A percentile compares a stretch with the other conserved stretches of the same genome.
phyloP scores from a whole-genome alignment of 805 yeast species.

The Suhomyces sp. region DNA sequence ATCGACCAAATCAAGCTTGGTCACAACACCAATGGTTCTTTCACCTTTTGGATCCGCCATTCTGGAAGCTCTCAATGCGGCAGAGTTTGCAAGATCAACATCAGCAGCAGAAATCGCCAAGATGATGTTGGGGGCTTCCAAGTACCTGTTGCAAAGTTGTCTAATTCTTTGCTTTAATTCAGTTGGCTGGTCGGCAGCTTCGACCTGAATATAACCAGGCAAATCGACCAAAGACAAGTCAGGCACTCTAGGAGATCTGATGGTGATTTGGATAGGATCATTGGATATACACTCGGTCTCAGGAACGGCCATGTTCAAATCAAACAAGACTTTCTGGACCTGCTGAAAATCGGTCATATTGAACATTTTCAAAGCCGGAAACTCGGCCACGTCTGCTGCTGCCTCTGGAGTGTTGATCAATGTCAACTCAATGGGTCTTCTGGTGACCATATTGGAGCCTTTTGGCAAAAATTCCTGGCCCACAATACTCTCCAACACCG shows the following conservation, averaged over 20 bases:
- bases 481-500: constrained; percentile 92
- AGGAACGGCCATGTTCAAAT: constrained; percentile 90
- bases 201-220: constrained; percentile 96
- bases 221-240: constrained; percentile 91
- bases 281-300: constrained; percentile 79
- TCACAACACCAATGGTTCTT: constrained; percentile 93
- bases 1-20: constrained; percentile 87
- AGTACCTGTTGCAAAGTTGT: constrained; percentile 76
- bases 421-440: constrained; percentile 95
- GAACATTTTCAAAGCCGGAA: constrained; percentile 82
- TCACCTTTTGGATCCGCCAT: constrained; percentile 90
- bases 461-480: constrained; percentile 98
- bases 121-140: constrained; percentile 89
- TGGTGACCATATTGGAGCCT: constrained; percentile 96
- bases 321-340: constrained; percentile 83
- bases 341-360: constrained; percentile 83
- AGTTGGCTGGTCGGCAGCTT: constrained; percentile 93
- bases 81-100: constrained; percentile 94
- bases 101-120: constrained; percentile 97
- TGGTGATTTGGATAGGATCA: constrained; percentile 91
- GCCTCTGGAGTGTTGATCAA: constrained; percentile 78
- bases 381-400: constrained; percentile 86
- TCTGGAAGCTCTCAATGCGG: constrained; percentile 89
- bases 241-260: constrained; percentile 83
- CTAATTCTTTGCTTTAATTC: constrained; percentile 77